Evolutionary conservation across 2,329 filamentous ascomycete genomes (phyloP).

Genomic region (Truncatella angustata): DNA sequence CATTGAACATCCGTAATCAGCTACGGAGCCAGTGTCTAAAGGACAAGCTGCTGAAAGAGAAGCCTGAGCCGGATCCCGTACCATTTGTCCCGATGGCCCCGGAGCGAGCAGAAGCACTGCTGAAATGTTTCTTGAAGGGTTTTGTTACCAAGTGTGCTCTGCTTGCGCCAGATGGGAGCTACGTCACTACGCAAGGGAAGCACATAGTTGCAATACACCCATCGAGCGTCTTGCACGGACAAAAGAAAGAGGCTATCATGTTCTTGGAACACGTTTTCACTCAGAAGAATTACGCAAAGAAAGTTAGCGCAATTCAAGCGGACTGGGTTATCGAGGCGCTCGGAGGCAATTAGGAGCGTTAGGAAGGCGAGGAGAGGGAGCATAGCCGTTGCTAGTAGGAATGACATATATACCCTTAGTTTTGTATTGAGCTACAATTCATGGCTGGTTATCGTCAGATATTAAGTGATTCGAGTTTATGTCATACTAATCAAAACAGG

Average conservation of each 20-base stretch:
- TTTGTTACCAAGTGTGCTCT: slow-evolving; percentile 62
- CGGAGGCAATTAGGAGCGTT: neutral
- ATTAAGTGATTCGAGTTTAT: too few relatives aligned
- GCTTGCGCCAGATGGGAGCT: slow-evolving; percentile 58
- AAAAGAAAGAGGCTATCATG: slow-evolving; percentile 66
- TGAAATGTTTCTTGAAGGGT: slow-evolving; percentile 62
- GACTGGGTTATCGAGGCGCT: slow-evolving; percentile 9
- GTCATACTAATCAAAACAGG: too few relatives aligned
- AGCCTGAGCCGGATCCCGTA: slow-evolving; percentile 50
- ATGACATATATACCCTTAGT: too few relatives aligned
- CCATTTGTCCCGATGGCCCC: slow-evolving; percentile 54
- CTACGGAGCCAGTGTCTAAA: slow-evolving; percentile 55
- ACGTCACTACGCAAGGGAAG: slow-evolving; percentile 58
- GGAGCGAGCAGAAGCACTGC: slow-evolving; percentile 50
- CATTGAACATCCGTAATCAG: slow-evolving; percentile 60
- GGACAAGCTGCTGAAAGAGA: slow-evolving; percentile 46
- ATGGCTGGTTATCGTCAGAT: too few relatives aligned
- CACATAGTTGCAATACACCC: slow-evolving; percentile 63
- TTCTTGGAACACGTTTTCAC: slow-evolving; percentile 67
- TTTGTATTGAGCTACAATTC: too few relatives aligned
- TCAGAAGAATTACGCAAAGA: slow-evolving; percentile 65
- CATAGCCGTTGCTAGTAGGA: too few relatives aligned
- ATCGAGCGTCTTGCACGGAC: slow-evolving; percentile 59
- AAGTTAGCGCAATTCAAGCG: slow-evolving; percentile 48
- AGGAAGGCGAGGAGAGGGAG: neutral